Base-by-base conservation (phyloP, 2,329 filamentous ascomycete genomes). In the Periconia sp. region DNA sequence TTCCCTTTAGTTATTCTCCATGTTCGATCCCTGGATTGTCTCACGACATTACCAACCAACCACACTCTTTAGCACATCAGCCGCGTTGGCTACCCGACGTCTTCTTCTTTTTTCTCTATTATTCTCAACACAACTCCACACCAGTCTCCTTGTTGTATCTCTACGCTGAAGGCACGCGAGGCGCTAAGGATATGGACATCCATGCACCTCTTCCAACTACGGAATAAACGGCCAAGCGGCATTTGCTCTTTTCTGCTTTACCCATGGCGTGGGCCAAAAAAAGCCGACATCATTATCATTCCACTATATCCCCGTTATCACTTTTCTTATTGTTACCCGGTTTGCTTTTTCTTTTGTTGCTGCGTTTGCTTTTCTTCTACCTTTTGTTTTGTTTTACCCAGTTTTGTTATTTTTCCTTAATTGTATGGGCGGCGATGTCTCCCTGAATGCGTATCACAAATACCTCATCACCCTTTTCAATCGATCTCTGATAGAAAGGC, bases 141-240 rank as follows among this genome's bases (percentile, higher is more conserved):
- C 18, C 41, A 35, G 19, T 50, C 37, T 52, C 17, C 50, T 57
- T 37, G n/a, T 45, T 59, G 51, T 56, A 59, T 33, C 49, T 57
- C 54, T 57, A 59, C 45, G 50, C 49, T 57, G 51, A 49, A 35
- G n/a, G n/a, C n/a, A n/a, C n/a, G n/a, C n/a, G n/a, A n/a, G n/a
- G n/a, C n/a, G n/a, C n/a, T n/a, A n/a, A n/a, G 44, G 52, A 45
- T 45, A 37, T 37, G 42, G 50, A 6, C 30, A 31, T 7, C 20
- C 19, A 19, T 3, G 42, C 31, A 20, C 45, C 44, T 14, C 43
- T 43, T 47, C 19, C 15, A 33, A 43, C 33, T 33, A 42, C 35
- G 42, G 50, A 50, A 27, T 46, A 35, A 37, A 53, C 52, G 46
- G 53, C 53, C 53, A 55, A 55, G 41, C 52, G 53, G 49, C 53